Base-by-base conservation (phyloP, 2,329 filamentous ascomycete species). In the Madurella mycetomatis region DNA sequence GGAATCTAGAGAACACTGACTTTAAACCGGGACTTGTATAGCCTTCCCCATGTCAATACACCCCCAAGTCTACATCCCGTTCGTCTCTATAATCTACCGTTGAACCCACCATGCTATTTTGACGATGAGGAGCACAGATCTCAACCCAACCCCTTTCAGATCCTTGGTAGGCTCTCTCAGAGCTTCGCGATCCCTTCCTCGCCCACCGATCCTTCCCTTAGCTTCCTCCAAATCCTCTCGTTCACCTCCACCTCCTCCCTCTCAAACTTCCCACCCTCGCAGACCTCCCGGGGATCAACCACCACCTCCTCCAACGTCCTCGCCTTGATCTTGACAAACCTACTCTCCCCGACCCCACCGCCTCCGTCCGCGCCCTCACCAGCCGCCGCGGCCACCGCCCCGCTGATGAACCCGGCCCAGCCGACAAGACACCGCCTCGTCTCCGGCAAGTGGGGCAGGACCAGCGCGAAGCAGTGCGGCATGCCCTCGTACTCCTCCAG, bases 401-500 rank as follows among this genome's bases (percentile, higher is more conserved):
- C 59, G 25, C 60, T 70, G 19, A 84, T 77, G 58, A 90, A 90
- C 1, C 66, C 69, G 0, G 79, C 70, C 79, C 83, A 83, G 2
- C 73, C 71, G 13, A 75, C 67, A 54, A 82, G 78, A 62, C 82
- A 87, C 46, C 78, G 74, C 60, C 65, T 70, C 2, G 78, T 71
- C 31, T 70, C 75, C 1, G 73, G 65, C 2, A 76, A 66, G 4
- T 70, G 69, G 1, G 75, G 69, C 52, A 89, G 70, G 1, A 88
- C 59, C 58, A 83, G 63, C 0, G 79, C 81, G 65, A 90, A 92
- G 61, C 82, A 83, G 70, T 92, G 88, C 51, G 89, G 87, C 88
- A 92, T 92, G 2, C 83, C 86, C 67, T 91, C 85, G 66, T 84
- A 94, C 70, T 90, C 82, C 66, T 88, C 82, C 63, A 84, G 87